A percentile compares a stretch with the other conserved stretches of the same genome.
Evolutionary conservation across 176 grass and related monocot species (phyloP).

Genomic region (Carex parvula): DNA sequence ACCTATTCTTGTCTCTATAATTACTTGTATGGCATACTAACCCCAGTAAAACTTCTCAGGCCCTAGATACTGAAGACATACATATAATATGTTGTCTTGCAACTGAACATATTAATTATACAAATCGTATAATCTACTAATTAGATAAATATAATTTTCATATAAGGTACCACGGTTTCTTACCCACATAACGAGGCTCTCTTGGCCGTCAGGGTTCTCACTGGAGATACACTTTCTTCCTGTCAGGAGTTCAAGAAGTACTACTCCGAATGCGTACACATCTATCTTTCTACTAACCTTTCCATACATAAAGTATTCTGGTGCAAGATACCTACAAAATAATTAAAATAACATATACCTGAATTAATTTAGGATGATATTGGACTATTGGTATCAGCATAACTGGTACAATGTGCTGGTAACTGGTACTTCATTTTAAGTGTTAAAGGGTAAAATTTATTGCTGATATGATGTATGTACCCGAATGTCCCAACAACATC

Average conservation of each 20-base stretch:
- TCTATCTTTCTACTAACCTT: constrained; percentile 85
- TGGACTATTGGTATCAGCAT: not conserved
- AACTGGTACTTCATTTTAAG: not conserved
- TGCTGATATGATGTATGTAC: constrained; percentile 27
- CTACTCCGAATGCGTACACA: constrained; percentile 96
- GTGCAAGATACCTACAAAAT: constrained; percentile 67
- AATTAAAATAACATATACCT: not conserved
- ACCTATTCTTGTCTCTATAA: not conserved
- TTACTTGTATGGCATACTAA: not conserved
- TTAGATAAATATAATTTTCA: not conserved
- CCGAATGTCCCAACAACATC: constrained; percentile 94
- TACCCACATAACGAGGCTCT: constrained; percentile 98
- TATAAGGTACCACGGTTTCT: not conserved
- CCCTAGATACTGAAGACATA: not conserved
- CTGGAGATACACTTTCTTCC: constrained; percentile 71
- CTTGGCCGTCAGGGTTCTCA: constrained; percentile 57
- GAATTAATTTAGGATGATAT: not conserved
- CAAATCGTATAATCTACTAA: not conserved
- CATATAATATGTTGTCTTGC: not conserved
- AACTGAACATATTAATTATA: not conserved
- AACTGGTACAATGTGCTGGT: not conserved
- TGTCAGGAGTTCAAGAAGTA: constrained; percentile 90
- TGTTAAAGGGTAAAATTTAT: not conserved
- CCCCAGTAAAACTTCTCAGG: not conserved
- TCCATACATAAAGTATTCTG: constrained; percentile 99